Evolutionary conservation across 2,329 filamentous ascomycete genomes (phyloP).

Genomic region (Aphanoascus verrucosus): DNA sequence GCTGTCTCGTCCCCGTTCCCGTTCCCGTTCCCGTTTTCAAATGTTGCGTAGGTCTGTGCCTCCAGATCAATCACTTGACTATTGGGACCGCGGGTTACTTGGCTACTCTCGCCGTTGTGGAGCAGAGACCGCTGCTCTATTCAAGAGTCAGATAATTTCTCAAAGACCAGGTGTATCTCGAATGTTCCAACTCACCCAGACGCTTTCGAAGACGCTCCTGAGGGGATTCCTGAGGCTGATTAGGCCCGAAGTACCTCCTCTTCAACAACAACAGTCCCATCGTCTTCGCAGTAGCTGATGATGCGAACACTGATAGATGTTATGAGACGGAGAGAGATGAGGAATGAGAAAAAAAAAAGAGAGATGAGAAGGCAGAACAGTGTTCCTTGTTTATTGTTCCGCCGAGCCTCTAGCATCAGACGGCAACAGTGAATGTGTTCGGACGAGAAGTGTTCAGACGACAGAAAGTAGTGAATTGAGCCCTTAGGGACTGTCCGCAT

Average conservation of each 20-base stretch:
- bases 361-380: not conserved
- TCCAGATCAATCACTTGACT: conserved; percentile 2
- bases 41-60: conserved; percentile 11
- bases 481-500: not conserved
- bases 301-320: not conserved
- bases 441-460: not conserved
- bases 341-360: not conserved
- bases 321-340: not conserved
- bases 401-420: not conserved
- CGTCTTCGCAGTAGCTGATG: not conserved
- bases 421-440: not conserved
- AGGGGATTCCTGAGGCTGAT: not conserved
- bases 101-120: not conserved
- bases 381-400: not conserved
- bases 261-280: not conserved
- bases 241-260: not conserved
- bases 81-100: not conserved
- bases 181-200: not conserved
- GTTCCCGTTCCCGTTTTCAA: conserved; percentile 19
- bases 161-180: not conserved
- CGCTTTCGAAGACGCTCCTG: conserved; percentile 4
- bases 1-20: conserved; percentile 20
- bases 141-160: not conserved
- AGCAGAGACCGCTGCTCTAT: not conserved
- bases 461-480: not conserved